Conservation (phyloP, 1,284 basidiomycete genomes). For the Austroboletus niveus region DNA sequence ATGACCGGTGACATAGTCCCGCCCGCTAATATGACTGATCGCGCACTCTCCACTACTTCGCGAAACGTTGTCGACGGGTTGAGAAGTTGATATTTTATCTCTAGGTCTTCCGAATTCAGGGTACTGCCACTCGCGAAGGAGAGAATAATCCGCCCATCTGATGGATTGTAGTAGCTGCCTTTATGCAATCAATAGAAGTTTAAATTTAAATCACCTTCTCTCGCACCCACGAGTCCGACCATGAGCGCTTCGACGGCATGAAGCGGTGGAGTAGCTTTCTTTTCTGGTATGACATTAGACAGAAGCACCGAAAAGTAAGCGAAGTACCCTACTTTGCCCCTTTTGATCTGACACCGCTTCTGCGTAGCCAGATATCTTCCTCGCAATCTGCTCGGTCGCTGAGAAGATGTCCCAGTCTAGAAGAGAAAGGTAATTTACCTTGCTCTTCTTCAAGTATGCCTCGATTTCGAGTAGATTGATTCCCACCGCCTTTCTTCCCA, state of each 20-base stretch:
- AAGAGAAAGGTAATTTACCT: conserved; percentile 48
- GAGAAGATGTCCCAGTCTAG: background rate
- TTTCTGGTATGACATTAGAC: conserved; percentile 3
- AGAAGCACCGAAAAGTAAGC: background rate
- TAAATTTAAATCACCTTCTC: conserved; percentile 56
- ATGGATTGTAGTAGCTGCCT: background rate
- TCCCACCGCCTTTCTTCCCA: conserved; percentile 67
- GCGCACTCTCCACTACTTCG: conserved; percentile 76
- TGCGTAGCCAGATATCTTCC: conserved; percentile 80
- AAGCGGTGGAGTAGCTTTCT: conserved; percentile 63
- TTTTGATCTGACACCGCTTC: conserved; percentile 59
- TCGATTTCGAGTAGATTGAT: conserved; percentile 86
- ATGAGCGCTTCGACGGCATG: conserved; percentile 87
- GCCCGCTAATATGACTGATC: conserved; percentile 87
- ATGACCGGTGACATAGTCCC: conserved; percentile 96
- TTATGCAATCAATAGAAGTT: background rate
- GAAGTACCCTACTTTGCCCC: conserved; percentile 33
- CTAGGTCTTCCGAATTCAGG: conserved; percentile 46
- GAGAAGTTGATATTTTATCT: conserved; percentile 91
- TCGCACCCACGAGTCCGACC: conserved; percentile 75
- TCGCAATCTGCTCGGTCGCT: conserved; percentile 49
- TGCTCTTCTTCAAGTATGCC: conserved; percentile 81
- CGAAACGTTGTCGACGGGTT: conserved; percentile 89
- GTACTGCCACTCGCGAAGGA: conserved; percentile 37
- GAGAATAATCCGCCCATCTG: conserved; percentile 68